Conservation (phyloP, 169 alveolate genomes). For the Plasmodium inui region DNA sequence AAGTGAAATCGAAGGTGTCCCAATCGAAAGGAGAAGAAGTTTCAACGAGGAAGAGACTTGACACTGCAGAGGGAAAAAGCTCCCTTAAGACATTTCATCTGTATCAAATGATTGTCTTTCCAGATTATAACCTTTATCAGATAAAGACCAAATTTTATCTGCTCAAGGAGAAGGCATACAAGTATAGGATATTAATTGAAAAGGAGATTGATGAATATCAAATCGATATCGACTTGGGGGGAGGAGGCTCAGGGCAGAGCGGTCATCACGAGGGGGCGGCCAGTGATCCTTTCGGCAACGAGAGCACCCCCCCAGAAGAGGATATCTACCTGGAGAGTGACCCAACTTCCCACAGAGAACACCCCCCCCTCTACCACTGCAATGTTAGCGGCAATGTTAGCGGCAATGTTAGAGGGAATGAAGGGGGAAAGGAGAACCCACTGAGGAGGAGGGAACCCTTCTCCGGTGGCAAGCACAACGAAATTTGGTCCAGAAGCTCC, state of each 20-base stretch:
- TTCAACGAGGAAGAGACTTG: neutral
- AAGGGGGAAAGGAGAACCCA: neutral
- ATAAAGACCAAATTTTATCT: slow-evolving; percentile 40
- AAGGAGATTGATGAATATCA: slow-evolving; percentile 17
- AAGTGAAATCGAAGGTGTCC: neutral
- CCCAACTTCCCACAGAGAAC: neutral
- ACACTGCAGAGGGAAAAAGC: neutral
- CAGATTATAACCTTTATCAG: slow-evolving; percentile 36
- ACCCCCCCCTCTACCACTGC: neutral
- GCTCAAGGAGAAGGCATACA: slow-evolving; percentile 43
- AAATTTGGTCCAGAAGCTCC: neutral
- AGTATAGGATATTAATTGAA: slow-evolving; percentile 28
- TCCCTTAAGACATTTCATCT: slow-evolving; percentile 19
- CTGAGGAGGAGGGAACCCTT: neutral
- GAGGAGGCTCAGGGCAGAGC: neutral
- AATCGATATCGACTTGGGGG: neutral
- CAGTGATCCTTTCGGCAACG: no score
- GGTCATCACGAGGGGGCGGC: neutral
- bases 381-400: neutral
- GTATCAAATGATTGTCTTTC: slow-evolving; percentile 21
- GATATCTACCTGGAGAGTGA: neutral
- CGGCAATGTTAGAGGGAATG: neutral
- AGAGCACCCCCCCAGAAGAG: neutral
- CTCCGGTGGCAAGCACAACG: neutral
- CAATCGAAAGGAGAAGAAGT: neutral